Evolutionary conservation across 306 rosid genomes (phyloP), one percentile per base, ranked within the genome.

Genomic region (Begonia fuchsioides): DNA sequence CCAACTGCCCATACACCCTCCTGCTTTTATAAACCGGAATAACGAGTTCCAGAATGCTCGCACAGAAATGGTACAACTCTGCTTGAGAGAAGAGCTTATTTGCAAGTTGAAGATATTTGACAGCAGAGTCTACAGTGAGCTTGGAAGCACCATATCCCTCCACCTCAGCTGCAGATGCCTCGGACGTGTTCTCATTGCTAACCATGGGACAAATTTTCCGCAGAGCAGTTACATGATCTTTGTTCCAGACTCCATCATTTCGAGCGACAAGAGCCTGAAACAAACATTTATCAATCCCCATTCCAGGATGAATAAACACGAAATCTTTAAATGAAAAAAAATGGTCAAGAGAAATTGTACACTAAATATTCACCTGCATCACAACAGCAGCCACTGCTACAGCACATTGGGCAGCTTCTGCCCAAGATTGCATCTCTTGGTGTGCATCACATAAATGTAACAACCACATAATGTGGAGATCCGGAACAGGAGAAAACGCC

Each of bases 391-490:
- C 95, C 51, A 90, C 95, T 14, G 94, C 97, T 16, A 90, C 97
- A 17, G 97, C 92, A 71, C 97, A 90, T 69, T 90, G 97, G 56
- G 97, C 97, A 64, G 97, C 86, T 79, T 90, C 97, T 11, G 95
- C 97, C 95, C 95, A 84, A 15, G 97, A 90, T 65, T 84, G 97
- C 94, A 90, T 81, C 78, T 90, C 95, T 56, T 84, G 97, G 63
- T 90, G 97, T 1, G 97, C 97, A 68, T 90, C 97, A 66, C 97
- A 90, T 32, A 90, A 70, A 76, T 90, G 97, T 46, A 90, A 85
- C 67, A 90, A 71, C 97, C 97, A 90, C 97, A 90, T 90, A 59
- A 90, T 90, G 77, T 90, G 95, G 67, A 90, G 97, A 79, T 90
- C 97, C 52, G 97, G 97, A 56, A 90, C 95, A 3, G 97, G 97